A percentile compares a stretch with the other conserved stretches of the same genome.
Conservation (phyloP, 257 asterid species). For the Solanum habrochaites region DNA sequence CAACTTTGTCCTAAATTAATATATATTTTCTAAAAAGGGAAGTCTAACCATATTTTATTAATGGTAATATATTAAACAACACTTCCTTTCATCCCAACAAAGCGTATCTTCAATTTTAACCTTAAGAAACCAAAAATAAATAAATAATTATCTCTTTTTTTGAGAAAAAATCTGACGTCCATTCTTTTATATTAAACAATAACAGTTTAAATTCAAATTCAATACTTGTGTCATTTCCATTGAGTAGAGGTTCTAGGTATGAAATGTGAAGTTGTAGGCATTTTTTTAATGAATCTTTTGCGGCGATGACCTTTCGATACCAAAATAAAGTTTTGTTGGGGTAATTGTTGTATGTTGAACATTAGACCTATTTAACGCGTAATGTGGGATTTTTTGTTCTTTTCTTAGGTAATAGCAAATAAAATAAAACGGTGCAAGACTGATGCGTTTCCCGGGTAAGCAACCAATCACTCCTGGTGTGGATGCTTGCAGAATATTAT, state of each 20-base stretch:
- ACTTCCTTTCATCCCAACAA: background rate
- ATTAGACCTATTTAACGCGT: background rate
- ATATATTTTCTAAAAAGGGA: background rate
- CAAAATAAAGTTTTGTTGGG: background rate
- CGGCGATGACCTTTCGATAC: background rate
- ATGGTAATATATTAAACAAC: background rate
- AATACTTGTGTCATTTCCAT: background rate
- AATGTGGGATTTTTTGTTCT: background rate
- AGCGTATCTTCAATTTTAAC: background rate
- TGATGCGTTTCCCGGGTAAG: conserved; percentile 75
- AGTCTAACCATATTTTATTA: background rate
- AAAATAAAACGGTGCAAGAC: conserved; percentile 97
- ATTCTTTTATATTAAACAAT: background rate
- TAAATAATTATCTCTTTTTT: background rate
- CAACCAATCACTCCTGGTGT: background rate
- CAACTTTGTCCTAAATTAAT: background rate
- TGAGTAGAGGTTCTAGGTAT: background rate
- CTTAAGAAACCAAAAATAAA: background rate
- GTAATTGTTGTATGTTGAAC: background rate
- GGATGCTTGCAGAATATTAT: background rate
- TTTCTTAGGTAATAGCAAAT: conserved; percentile 62
- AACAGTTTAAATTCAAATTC: background rate
- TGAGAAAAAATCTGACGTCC: background rate
- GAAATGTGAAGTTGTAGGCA: background rate
- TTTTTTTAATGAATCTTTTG: background rate